Evolutionary conservation across 345 rosid species (phyloP).

Genomic region (Eucalyptus paniculata): DNA sequence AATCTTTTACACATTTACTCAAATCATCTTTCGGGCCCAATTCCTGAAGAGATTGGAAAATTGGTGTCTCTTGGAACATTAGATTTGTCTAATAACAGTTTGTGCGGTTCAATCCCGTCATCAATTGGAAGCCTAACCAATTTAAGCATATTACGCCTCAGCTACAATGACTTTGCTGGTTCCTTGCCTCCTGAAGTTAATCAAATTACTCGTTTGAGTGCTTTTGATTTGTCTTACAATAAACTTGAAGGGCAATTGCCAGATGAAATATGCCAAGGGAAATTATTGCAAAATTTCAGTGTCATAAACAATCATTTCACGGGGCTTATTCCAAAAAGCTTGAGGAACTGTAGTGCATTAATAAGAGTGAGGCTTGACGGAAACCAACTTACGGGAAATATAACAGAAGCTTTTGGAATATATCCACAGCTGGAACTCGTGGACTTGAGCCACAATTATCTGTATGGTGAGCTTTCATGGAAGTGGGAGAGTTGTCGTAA

Average conservation of each 20-base stretch:
- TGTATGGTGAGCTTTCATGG: not conserved
- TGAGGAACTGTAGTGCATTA: too few species aligned
- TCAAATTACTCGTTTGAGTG: not conserved
- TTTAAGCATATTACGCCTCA: not conserved
- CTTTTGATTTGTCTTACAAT: not conserved
- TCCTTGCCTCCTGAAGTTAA: not conserved
- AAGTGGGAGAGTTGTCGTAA: not conserved
- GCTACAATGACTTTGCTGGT: not conserved
- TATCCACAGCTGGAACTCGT: not conserved
- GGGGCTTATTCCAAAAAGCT: not conserved
- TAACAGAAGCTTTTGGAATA: not conserved
- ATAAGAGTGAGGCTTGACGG: too few species aligned
- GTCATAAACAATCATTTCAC: not conserved
- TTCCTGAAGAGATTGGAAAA: not conserved
- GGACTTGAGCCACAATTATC: not conserved
- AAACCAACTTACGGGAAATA: too few species aligned
- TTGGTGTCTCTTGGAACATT: not conserved
- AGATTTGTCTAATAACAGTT: not conserved
- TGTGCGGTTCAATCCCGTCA: not conserved
- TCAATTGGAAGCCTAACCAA: not conserved
- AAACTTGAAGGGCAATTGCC: not conserved
- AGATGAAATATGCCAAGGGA: not conserved
- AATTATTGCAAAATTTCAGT: not conserved
- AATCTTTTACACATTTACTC: not conserved
- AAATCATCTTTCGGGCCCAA: not conserved